Base-by-base conservation (phyloP, 352 stramenopile genomes). In the Pythium plurisporium region DNA sequence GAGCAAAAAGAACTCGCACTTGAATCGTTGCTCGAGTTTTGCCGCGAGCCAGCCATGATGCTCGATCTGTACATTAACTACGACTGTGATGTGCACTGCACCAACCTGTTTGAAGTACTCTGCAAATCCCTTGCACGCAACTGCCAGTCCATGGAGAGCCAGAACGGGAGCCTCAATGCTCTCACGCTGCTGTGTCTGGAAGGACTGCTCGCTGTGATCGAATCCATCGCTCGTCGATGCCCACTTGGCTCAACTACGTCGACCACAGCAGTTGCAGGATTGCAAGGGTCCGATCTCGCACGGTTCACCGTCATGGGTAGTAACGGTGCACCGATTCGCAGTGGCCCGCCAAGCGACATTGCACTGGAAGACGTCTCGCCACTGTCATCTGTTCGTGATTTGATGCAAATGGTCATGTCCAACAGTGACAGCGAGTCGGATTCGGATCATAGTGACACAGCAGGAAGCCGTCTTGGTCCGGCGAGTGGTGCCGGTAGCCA, bases 61-160 rank as follows among this genome's bases (percentile, higher is more conserved):
- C 82, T 98, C 25, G 96, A 99, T 66, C 66, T 99, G 11, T 99
- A 99, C 71, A 92, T 98, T 49, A 99, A 99, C 74, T 99, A 99
- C 73, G 97, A 99, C 73, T 99, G 96, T 67, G 96, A 99, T 64
- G 92, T 99, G 25, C 86, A 98, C 56, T 99, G 97, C 70, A 98
- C 95, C 10, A 99, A 99, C 66, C 80, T 99, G 8, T 99, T 99
- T 69, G 96, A 99, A 67, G 89, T 91, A 36, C 85, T 99, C 48
- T 98, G 91, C 69, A 95, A 92, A 47, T 96, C 91, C 7, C 79
- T 99, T 17, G 85, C 89, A 17, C 85, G 87, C 36, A 94, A 94
- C 53, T 91, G 84, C 50, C 76, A 92, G 56, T 82, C 64, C 9
- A 89, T 89, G 73, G 76, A 79, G 36, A 76, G 75, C 22, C 53